A percentile compares a stretch with the other conserved stretches of the same genome.
Evolutionary conservation across 1,284 basidiomycete species (phyloP).

Genomic region (Athelia sp.): DNA sequence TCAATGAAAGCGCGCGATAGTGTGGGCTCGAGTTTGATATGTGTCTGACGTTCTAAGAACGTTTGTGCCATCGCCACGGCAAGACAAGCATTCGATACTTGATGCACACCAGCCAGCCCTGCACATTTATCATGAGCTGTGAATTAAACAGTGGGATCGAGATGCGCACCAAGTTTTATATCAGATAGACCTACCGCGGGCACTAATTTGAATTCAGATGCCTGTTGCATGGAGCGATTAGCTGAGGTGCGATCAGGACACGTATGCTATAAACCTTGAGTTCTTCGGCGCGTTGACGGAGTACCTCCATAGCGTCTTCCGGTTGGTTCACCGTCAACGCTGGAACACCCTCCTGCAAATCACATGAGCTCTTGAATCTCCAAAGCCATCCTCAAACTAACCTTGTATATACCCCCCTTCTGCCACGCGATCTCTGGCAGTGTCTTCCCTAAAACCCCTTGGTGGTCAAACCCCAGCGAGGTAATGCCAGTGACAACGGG

Average conservation of each 20-base stretch:
- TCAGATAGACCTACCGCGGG: constrained; percentile 40
- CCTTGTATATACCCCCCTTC: constrained; percentile 84
- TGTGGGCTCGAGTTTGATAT: constrained; percentile 19
- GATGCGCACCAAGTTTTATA: constrained; percentile 58
- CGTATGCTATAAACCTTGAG: constrained; percentile 40
- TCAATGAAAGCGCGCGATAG: constrained; percentile 53
- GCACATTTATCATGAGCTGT: constrained; percentile 25
- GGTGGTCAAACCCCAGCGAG: constrained; percentile 91
- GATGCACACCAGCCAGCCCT: constrained; percentile 90
- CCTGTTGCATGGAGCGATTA: constrained; percentile 28
- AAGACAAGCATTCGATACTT: constrained; percentile 86
- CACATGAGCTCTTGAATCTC: neutral
- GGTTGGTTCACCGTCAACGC: constrained; percentile 84
- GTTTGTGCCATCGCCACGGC: constrained; percentile 73
- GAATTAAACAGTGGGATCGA: constrained; percentile 2
- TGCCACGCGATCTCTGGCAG: constrained; percentile 90
- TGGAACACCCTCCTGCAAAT: constrained; percentile 65
- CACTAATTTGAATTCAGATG: constrained; percentile 63
- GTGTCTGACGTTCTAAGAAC: constrained; percentile 54
- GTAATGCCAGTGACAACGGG: constrained; percentile 90
- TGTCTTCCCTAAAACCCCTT: constrained; percentile 87
- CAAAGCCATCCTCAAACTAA: neutral
- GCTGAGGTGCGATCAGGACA: constrained; percentile 5
- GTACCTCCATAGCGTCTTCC: constrained; percentile 59
- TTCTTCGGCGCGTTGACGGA: constrained; percentile 64